Evolutionary conservation across 2,329 filamentous ascomycete species (phyloP).

Genomic region (Eutypella sp.): DNA sequence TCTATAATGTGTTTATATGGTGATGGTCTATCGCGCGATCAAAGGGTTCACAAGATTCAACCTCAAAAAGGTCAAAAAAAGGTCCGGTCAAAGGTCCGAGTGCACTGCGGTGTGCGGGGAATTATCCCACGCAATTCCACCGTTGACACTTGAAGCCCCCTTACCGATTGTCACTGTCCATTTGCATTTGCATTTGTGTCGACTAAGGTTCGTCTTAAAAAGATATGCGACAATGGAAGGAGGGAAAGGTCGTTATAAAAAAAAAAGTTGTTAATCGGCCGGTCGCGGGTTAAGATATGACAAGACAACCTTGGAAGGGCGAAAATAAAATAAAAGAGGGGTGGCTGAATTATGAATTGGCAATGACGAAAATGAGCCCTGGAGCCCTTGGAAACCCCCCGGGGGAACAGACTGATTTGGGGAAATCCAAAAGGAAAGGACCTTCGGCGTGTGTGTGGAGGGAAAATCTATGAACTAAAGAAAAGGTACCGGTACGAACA

Average conservation of each 20-base stretch:
- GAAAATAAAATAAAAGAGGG: neutral
- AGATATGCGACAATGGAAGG: slow-evolving; percentile 1
- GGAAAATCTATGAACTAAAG: too few species aligned
- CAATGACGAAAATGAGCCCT: neutral
- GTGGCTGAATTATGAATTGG: neutral
- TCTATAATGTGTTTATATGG: too few species aligned
- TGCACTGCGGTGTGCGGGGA: slow-evolving; percentile 52
- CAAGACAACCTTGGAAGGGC: too few species aligned
- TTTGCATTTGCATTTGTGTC: slow-evolving; percentile 37
- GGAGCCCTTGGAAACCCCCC: neutral
- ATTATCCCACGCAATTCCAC: slow-evolving; percentile 53
- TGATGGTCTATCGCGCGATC: too few species aligned
- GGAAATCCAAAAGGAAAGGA: too few species aligned
- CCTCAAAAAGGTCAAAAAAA: slow-evolving; percentile 1
- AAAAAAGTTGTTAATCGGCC: too few species aligned
- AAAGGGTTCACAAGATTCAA: too few species aligned
- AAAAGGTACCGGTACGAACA: too few species aligned
- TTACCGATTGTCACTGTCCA: slow-evolving; percentile 55
- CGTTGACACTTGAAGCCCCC: slow-evolving; percentile 43
- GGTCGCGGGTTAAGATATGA: too few species aligned
- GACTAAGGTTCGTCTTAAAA: slow-evolving; percentile 3
- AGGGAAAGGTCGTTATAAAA: too few species aligned
- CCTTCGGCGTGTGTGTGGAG: too few species aligned
- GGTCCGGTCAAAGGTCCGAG: slow-evolving; percentile 27
- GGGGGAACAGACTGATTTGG: too few species aligned